Conservation (phyloP, 2,329 filamentous ascomycete species). For the Fusarium bulbicola region DNA sequence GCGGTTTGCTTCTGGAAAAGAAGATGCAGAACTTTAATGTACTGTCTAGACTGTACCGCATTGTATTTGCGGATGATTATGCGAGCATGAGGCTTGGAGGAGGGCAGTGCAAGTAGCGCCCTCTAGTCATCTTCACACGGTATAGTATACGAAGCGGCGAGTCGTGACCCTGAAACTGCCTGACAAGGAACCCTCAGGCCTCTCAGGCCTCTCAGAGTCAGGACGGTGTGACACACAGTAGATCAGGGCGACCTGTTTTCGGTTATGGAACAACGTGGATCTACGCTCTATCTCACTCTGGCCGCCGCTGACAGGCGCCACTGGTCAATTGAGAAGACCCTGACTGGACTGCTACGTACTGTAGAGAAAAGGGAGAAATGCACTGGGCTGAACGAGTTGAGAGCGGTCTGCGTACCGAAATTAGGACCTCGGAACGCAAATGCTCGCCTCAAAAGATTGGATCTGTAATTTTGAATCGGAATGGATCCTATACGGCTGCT, state of each 20-base stretch:
- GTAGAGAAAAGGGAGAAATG: slow-evolving; percentile 1
- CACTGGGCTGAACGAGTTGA: not conserved
- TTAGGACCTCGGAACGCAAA: slow-evolving; percentile 25
- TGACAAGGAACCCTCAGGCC: not conserved
- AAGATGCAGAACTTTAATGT: slow-evolving; percentile 2
- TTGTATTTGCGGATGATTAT: slow-evolving; percentile 4
- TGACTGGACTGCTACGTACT: slow-evolving; percentile 21
- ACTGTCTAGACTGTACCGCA: not conserved
- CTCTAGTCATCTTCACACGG: not conserved
- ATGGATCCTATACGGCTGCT: slow-evolving; percentile 32
- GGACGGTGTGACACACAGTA: slow-evolving; percentile 36
- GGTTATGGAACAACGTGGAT: slow-evolving; percentile 33
- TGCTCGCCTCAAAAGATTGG: slow-evolving; percentile 12
- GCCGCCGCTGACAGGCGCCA: slow-evolving; percentile 34
- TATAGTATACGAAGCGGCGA: slow-evolving; percentile 14
- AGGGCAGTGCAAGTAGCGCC: slow-evolving; percentile 14
- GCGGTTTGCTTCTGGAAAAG: slow-evolving; percentile 36
- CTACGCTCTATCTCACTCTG: slow-evolving; percentile 24
- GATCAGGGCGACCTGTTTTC: slow-evolving; percentile 13
- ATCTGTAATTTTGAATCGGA: slow-evolving; percentile 15
- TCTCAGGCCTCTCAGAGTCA: not conserved
- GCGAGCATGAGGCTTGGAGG: slow-evolving; percentile 15
- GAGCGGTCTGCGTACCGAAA: slow-evolving; percentile 34
- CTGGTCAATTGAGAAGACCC: slow-evolving; percentile 23
- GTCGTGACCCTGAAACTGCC: slow-evolving; percentile 9